Evolutionary conservation across 2,329 filamentous ascomycete species (phyloP), one percentile per base, ranked within the genome.

Genomic region (Alternaria alternata): DNA sequence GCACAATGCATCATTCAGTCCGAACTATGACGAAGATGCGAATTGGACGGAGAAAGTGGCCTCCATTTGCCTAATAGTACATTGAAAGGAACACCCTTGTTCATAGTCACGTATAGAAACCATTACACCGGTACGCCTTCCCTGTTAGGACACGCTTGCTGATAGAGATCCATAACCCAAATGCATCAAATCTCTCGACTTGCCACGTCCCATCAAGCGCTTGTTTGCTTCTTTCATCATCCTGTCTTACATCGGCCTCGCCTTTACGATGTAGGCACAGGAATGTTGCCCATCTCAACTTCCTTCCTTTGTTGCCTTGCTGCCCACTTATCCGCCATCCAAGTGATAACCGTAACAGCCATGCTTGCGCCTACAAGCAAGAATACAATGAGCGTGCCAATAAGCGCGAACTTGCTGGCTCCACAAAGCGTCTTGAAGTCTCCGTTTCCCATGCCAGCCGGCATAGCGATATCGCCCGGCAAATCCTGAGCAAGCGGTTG

Each of bases 401-500:
- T 82, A 43, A 80, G 76, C 14, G 81, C 79, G 69, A 83, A 83
- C 63, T 76, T 77, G 51, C 79, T 81, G 63, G 83, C 75, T 8
- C 71, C 65, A 64, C 81, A 83, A 24, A 83, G 57, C 0, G 67
- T 66, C 14, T 64, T 68, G 61, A 82, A 83, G 18, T 71, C 67
- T 30, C 58, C 63, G 61, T 80, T 79, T 24, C 75, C 77, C 67
- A 69, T 69, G 56, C 52, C 75, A 54, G 39, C 70, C 28, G 63
- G 73, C 59, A 72, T 51, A 14, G 66, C 58, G 20, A 73, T 52
- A 18, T 71, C 65, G 41, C 72, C 65, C 18, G 63, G 62, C 16
- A 75, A 36, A 32, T 61, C 30, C 18, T 61, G 58, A 22, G 44
- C 47, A 7, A 61, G 2, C 69, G 69, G 30, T 58, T 61, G 28